Evolutionary conservation across 352 stramenopile genomes (phyloP).

Genomic region (Phytophthora podocarpi): DNA sequence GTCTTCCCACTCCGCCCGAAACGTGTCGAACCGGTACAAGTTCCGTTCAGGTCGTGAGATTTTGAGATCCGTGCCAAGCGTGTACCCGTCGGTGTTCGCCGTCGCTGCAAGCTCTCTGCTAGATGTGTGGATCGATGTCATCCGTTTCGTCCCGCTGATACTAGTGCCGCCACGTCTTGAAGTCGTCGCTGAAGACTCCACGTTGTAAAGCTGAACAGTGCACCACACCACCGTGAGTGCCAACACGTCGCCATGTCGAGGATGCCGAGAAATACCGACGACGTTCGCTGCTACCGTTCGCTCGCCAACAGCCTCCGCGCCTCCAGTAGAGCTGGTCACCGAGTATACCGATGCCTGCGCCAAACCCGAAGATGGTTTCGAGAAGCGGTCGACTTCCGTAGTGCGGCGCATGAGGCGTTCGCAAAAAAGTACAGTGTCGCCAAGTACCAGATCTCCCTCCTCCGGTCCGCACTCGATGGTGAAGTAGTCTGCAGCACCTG

Average conservation of each 20-base stretch:
- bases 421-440: conserved; percentile 92
- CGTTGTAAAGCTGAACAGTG: conserved; percentile 80
- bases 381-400: conserved; percentile 34
- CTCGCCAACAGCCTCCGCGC: conserved; percentile 57
- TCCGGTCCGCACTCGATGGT: conserved; percentile 68
- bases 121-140: conserved; percentile 25
- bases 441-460: conserved; percentile 81
- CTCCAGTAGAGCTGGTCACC: conserved; percentile 37
- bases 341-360: conserved; percentile 57
- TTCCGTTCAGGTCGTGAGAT: conserved; percentile 64
- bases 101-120: conserved; percentile 36
- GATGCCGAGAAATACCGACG: conserved; percentile 43
- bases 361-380: conserved; percentile 20
- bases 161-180: conserved; percentile 29
- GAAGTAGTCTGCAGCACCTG: conserved; percentile 68
- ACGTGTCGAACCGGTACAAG: conserved; percentile 81
- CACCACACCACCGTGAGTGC: conserved; percentile 77
- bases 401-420: conserved; percentile 80
- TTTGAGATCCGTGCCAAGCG: conserved; percentile 61
- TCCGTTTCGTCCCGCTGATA: conserved; percentile 31
- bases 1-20: conserved; percentile 74
- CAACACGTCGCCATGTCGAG: conserved; percentile 58
- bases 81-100: conserved; percentile 27
- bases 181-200: conserved; percentile 21
- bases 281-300: conserved; percentile 79